Conservation (phyloP, 2,329 filamentous ascomycete species). For the Aspergillus arachidicola region DNA sequence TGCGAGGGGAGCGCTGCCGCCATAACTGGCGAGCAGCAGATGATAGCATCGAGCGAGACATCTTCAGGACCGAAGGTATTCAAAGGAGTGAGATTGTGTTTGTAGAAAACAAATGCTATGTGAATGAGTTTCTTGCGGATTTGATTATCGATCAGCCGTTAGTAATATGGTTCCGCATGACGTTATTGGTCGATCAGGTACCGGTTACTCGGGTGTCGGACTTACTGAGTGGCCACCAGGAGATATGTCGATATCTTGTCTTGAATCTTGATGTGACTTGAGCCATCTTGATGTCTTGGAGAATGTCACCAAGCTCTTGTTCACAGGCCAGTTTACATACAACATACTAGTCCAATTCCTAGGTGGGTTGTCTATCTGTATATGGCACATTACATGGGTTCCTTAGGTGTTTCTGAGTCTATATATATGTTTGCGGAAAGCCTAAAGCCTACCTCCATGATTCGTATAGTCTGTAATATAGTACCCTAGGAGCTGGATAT, state of each 20-base stretch:
- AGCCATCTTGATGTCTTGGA: too few relatives aligned
- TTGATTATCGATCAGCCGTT: slow-evolving; percentile 31
- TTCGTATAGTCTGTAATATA: too few relatives aligned
- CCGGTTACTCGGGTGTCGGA: background rate
- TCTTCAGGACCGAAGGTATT: slow-evolving; percentile 16
- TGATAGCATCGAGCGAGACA: slow-evolving; percentile 34
- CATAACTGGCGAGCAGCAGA: slow-evolving; percentile 29
- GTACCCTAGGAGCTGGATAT: too few relatives aligned
- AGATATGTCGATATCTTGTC: background rate
- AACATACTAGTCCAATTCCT: too few relatives aligned
- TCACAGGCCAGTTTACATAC: too few relatives aligned
- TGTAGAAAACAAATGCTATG: background rate
- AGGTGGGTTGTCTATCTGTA: too few relatives aligned
- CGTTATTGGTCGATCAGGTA: slow-evolving; percentile 30
- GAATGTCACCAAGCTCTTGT: too few relatives aligned
- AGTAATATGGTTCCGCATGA: slow-evolving; percentile 31
- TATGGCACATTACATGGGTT: too few relatives aligned
- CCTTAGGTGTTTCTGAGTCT: too few relatives aligned
- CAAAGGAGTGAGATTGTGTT: background rate
- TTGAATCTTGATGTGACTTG: too few relatives aligned
- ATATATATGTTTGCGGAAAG: too few relatives aligned
- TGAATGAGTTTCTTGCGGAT: background rate
- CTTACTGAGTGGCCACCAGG: background rate
- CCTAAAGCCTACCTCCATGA: too few relatives aligned
- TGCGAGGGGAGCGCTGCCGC: slow-evolving; percentile 14